Conservation (phyloP, 805 yeast species). For the Lipomyces orientalis region DNA sequence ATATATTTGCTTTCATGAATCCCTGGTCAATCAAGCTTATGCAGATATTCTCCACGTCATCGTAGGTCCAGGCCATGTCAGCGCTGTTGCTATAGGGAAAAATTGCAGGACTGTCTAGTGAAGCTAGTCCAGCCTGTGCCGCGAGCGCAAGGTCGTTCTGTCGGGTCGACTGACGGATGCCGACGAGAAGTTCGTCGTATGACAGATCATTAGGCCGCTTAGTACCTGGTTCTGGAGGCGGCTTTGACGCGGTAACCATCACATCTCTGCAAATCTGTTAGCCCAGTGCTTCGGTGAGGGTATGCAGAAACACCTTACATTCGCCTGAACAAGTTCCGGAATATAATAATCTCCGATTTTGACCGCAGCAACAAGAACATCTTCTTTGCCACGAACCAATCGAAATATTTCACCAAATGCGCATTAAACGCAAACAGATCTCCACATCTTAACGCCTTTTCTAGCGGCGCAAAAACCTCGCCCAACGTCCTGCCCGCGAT, state of each 20-base stretch:
- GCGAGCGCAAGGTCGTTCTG: slow-evolving; percentile 6
- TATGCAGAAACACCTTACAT: slow-evolving; percentile 1
- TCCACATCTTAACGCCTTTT: slow-evolving; percentile 52
- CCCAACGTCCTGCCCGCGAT: slow-evolving; percentile 39
- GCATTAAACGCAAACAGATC: slow-evolving; percentile 49
- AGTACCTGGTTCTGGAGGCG: slow-evolving; percentile 9
- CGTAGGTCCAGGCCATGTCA: slow-evolving; percentile 32
- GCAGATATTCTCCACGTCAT: slow-evolving; percentile 45
- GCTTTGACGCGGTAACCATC: slow-evolving; percentile 1
- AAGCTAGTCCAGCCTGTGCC: background rate
- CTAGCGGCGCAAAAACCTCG: slow-evolving; percentile 50
- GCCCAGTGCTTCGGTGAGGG: background rate
- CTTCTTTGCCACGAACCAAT: slow-evolving; percentile 40
- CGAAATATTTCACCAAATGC: slow-evolving; percentile 43
- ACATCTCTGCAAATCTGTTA: background rate
- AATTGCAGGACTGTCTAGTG: slow-evolving; percentile 13
- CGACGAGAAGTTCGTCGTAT: slow-evolving; percentile 31
- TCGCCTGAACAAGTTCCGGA: slow-evolving; percentile 41
- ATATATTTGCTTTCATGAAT: slow-evolving; percentile 47
- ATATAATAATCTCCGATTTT: slow-evolving; percentile 42
- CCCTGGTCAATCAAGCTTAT: slow-evolving; percentile 46
- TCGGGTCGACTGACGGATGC: slow-evolving; percentile 30
- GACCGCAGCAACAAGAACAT: slow-evolving; percentile 41
- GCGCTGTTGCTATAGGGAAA: slow-evolving; percentile 17
- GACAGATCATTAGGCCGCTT: slow-evolving; percentile 33